These are phyloP conservation scores for Arctostaphylos glauca DNA, from an alignment of 148 eudicot species.

Conservation along the genomic window DNA sequence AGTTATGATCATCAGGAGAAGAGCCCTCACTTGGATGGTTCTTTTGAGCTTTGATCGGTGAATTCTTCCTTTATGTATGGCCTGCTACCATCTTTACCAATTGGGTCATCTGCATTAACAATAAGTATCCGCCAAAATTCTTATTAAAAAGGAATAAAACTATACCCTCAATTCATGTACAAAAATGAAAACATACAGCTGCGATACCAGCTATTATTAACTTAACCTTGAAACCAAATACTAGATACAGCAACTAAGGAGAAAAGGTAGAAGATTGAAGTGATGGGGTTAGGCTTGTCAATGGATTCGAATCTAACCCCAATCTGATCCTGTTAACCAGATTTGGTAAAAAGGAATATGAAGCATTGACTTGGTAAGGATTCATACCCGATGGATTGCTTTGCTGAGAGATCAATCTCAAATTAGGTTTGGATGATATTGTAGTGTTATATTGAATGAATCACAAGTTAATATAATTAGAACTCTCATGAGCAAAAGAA, in stretches of 20 bases:
- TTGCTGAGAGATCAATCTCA: neutral
- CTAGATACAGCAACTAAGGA: neutral
- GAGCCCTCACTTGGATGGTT: slow-evolving; percentile 45
- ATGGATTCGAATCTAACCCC: neutral
- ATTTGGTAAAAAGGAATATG: neutral
- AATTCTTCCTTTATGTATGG: slow-evolving; percentile 28
- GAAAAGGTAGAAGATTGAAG: slow-evolving; percentile 1
- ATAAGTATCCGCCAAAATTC: neutral
- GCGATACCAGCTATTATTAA: neutral
- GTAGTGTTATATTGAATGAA: neutral
- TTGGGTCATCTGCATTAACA: slow-evolving; percentile 32
- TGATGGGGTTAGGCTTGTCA: neutral
- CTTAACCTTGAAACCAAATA: neutral
- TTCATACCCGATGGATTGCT: neutral
- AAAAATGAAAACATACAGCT: neutral
- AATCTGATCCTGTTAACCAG: neutral
- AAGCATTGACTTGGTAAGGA: neutral
- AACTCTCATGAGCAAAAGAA: neutral
- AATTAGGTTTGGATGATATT: neutral
- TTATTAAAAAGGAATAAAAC: neutral
- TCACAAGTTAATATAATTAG: neutral
- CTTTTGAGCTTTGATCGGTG: slow-evolving; percentile 30
- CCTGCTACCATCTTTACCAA: slow-evolving; percentile 28
- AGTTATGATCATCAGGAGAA: slow-evolving; percentile 8
- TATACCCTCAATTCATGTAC: neutral